Percentiles rank a stretch among this genome's conserved stretches.
Evolutionary conservation across 257 asterid species (phyloP).

Genomic region (Penstemon newberryi): DNA sequence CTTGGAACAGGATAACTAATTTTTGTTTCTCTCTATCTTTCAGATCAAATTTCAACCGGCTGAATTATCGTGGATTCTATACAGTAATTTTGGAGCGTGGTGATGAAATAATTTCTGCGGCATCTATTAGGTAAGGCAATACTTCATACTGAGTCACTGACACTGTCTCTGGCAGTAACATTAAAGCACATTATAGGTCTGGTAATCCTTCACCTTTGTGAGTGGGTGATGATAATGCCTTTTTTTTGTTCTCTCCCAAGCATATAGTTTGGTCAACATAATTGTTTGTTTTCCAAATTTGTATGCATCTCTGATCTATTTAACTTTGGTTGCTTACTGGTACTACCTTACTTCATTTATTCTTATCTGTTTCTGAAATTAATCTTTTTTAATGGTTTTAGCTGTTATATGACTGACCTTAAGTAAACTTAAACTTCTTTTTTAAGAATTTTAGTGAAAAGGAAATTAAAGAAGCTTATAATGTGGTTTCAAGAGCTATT

Average conservation of each 20-base stretch:
- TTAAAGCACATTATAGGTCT: constrained; percentile 8
- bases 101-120: constrained; percentile 86
- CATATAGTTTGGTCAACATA: not conserved
- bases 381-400: too few species aligned
- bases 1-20: constrained; percentile 20
- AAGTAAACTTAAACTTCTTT: too few species aligned
- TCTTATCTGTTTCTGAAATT: not conserved
- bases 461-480: not conserved
- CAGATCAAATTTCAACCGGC: constrained; percentile 85
- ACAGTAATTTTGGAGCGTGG: constrained; percentile 87
- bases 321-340: constrained; percentile 20
- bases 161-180: not conserved
- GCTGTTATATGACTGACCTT: too few species aligned
- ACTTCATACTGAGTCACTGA: constrained; percentile 1
- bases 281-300: not conserved
- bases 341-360: not conserved
- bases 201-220: not conserved
- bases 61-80: constrained; percentile 78
- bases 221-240: constrained; percentile 1
- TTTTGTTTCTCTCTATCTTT: constrained; percentile 27
- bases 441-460: not conserved
- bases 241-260: constrained; percentile 3
- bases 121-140: constrained; percentile 73
- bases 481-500: not conserved
- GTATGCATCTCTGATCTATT: constrained; percentile 3